Conservation (phyloP, 208 protist genomes). For the Trypanosoma scelopori region DNA sequence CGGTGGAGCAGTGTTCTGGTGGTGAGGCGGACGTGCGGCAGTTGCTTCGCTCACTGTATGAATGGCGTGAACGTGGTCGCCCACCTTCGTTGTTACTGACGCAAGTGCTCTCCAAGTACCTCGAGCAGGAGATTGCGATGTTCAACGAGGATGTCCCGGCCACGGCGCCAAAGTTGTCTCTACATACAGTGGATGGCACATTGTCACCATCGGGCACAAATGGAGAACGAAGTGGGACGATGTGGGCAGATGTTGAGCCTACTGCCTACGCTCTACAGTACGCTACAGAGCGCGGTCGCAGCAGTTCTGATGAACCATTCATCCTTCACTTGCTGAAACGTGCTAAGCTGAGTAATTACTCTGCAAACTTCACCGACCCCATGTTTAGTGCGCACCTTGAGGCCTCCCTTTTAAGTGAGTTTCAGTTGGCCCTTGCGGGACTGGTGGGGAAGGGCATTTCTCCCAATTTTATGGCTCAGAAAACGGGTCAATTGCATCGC, state of each 20-base stretch:
- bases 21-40: slow-evolving; percentile 54
- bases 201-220: slow-evolving; percentile 18
- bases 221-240: slow-evolving; percentile 31
- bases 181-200: slow-evolving; percentile 22
- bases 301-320: slow-evolving; percentile 64
- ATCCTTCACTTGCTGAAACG: slow-evolving; percentile 66
- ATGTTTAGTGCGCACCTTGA: slow-evolving; percentile 48
- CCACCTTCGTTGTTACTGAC: slow-evolving; percentile 64
- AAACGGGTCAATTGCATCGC: slow-evolving; percentile 42
- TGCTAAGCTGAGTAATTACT: slow-evolving; percentile 25
- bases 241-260: slow-evolving; percentile 74
- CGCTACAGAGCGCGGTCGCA: slow-evolving; percentile 28
- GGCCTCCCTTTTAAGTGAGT: slow-evolving; percentile 44
- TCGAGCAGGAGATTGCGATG: slow-evolving; percentile 63
- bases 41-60: slow-evolving; percentile 76
- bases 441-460: slow-evolving; percentile 77
- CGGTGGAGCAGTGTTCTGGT: slow-evolving; percentile 48
- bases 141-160: slow-evolving; percentile 75
- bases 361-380: slow-evolving; percentile 27
- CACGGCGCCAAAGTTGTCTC: slow-evolving; percentile 55
- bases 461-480: slow-evolving; percentile 42
- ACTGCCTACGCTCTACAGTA: slow-evolving; percentile 58
- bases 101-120: slow-evolving; percentile 60
- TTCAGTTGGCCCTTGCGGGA: slow-evolving; percentile 58
- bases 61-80: slow-evolving; percentile 76